Evolutionary conservation across 345 rosid species (phyloP).

Genomic region (Combretum micranthum): DNA sequence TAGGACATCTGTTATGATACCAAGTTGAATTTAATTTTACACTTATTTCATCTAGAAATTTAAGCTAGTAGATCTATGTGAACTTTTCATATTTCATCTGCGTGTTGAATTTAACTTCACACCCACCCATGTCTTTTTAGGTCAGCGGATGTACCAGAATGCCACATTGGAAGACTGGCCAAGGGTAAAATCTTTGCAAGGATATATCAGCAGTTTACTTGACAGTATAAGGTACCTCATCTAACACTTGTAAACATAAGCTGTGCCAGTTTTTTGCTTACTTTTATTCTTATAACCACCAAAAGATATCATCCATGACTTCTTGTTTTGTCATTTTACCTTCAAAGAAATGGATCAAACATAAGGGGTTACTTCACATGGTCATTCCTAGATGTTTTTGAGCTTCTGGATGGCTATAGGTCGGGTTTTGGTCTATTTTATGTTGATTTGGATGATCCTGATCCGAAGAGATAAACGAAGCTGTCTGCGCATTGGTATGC

Average conservation of each 20-base stretch:
- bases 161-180: constrained; percentile 10
- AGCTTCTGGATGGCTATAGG: constrained; percentile 8
- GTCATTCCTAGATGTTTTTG: constrained; percentile 19
- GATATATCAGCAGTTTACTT: constrained; percentile 8
- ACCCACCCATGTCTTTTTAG: background rate
- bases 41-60: background rate
- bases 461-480: constrained; percentile 8
- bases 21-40: too few relatives aligned
- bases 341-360: constrained; percentile 8
- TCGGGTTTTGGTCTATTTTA: constrained; percentile 13
- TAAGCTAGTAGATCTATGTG: background rate
- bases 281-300: background rate
- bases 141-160: constrained; percentile 8
- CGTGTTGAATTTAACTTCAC: too few relatives aligned
- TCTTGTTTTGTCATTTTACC: background rate
- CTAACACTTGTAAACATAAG: too few relatives aligned
- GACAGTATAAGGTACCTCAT: constrained; percentile 9
- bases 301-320: background rate
- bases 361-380: constrained; percentile 18
- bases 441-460: constrained; percentile 19
- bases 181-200: constrained; percentile 12
- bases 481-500: constrained; percentile 16
- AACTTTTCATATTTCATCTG: too few relatives aligned
- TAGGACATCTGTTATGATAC: too few relatives aligned
- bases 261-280: too few relatives aligned